Conservation (phyloP, 768 basidiomycete genomes). For the Rhodotorula graminis region DNA sequence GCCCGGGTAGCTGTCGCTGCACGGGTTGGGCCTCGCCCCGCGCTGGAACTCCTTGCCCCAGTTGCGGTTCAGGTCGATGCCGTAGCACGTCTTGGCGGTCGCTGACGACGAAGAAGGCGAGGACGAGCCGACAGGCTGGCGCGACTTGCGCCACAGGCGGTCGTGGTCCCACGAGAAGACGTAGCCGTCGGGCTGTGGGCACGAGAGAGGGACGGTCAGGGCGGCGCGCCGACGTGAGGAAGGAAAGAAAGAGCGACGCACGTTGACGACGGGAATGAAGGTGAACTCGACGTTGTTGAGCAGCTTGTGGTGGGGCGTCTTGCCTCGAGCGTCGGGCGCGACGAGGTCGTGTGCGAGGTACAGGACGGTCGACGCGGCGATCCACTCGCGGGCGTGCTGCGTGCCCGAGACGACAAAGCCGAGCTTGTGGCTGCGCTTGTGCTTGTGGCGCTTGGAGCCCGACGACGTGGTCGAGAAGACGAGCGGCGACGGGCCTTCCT, state of each 20-base stretch:
- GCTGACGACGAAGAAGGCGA: too few relatives aligned
- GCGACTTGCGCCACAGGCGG: slow-evolving; percentile 67
- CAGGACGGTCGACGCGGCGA: slow-evolving; percentile 66
- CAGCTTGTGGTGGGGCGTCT: slow-evolving; percentile 43
- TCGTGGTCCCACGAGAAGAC: slow-evolving; percentile 67
- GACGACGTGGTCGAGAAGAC: too few relatives aligned
- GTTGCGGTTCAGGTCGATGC: slow-evolving; percentile 78
- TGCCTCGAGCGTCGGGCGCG: slow-evolving; percentile 56
- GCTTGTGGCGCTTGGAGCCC: slow-evolving; percentile 20
- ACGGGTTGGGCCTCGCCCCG: slow-evolving; percentile 51
- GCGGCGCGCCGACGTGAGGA: background rate
- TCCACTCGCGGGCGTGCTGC: slow-evolving; percentile 76
- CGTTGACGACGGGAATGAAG: slow-evolving; percentile 56
- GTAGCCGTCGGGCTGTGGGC: slow-evolving; percentile 49
- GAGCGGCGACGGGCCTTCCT: slow-evolving; percentile 16
- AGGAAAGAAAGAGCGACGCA: background rate
- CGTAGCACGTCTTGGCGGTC: slow-evolving; percentile 51
- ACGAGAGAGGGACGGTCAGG: background rate
- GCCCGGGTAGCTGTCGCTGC: slow-evolving; percentile 73
- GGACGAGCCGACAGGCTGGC: slow-evolving; percentile 47
- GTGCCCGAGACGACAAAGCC: slow-evolving; percentile 68
- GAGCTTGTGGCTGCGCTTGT: slow-evolving; percentile 47
- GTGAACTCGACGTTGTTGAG: slow-evolving; percentile 56
- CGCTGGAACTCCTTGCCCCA: slow-evolving; percentile 50
- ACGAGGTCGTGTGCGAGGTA: slow-evolving; percentile 70